phyloP scores from a whole-genome alignment of 768 basidiomycete genomes.

The Psilocybe subaeruginosa region DNA sequence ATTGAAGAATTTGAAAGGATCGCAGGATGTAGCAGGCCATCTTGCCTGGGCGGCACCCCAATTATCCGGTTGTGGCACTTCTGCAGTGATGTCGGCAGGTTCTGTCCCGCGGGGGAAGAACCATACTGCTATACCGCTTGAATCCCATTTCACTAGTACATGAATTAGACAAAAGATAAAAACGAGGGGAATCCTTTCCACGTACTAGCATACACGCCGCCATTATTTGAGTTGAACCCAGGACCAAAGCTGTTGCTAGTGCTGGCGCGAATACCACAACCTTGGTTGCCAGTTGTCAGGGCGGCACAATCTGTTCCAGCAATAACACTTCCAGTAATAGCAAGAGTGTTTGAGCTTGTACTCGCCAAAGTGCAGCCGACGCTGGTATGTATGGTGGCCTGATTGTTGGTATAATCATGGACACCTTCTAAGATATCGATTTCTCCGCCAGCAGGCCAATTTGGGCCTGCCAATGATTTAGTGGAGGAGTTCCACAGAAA shows the following conservation, averaged over 20 bases:
- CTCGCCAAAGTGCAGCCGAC: conserved; percentile 69
- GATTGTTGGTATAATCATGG: conserved; percentile 78
- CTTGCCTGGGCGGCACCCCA: conserved; percentile 83
- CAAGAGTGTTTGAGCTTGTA: conserved; percentile 45
- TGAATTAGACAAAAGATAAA: conserved; percentile 9
- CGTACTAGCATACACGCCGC: conserved; percentile 91
- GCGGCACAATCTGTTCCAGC: conserved; percentile 76
- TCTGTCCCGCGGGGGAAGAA: conserved; percentile 80
- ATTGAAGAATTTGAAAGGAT: conserved; percentile 79
- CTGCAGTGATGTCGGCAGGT: conserved; percentile 77
- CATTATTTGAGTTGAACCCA: conserved; percentile 83
- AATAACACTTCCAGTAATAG: conserved; percentile 66
- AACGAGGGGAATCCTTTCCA: conserved; percentile 20
- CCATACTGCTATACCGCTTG: conserved; percentile 74
- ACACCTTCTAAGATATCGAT: conserved; percentile 89
- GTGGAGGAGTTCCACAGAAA: conserved; percentile 18
- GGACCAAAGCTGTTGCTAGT: conserved; percentile 73
- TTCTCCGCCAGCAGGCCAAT: conserved; percentile 71
- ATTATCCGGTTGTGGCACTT: conserved; percentile 67
- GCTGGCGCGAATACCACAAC: conserved; percentile 77
- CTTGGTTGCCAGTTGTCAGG: conserved; percentile 69
- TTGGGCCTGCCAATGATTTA: conserved; percentile 47
- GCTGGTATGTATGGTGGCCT: conserved; percentile 81
- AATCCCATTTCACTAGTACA: conserved; percentile 73
- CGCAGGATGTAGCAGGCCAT: conserved; percentile 77